Evolutionary conservation across 805 yeast genomes (phyloP).

Genomic region (Lachancea nothofagi): DNA sequence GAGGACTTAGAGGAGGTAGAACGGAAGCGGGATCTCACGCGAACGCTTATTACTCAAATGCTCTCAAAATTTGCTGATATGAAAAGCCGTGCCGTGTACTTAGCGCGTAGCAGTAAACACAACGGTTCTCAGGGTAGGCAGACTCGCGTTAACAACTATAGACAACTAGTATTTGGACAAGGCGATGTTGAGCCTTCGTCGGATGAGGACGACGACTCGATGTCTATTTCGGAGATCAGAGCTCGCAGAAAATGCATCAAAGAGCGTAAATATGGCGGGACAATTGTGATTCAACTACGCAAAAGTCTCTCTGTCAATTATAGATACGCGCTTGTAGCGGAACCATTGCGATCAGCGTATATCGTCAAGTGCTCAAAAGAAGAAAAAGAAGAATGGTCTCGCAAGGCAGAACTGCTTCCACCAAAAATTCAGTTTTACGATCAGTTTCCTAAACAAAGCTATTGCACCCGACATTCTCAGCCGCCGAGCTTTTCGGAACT

Average conservation of each 20-base stretch:
- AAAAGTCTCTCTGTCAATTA: slow-evolving; percentile 6
- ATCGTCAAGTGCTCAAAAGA: slow-evolving; percentile 18
- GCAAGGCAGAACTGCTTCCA: slow-evolving; percentile 3
- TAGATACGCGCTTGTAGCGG: slow-evolving; percentile 26
- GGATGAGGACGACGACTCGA: slow-evolving; percentile 29
- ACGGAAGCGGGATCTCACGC: slow-evolving; percentile 47
- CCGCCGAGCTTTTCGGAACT: slow-evolving; percentile 8
- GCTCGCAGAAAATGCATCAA: slow-evolving; percentile 12
- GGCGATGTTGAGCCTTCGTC: slow-evolving; percentile 22
- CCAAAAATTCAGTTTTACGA: slow-evolving; percentile 13
- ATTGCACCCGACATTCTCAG: slow-evolving; percentile 11
- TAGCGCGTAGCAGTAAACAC: slow-evolving; percentile 16
- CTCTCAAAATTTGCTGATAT: slow-evolving; percentile 27
- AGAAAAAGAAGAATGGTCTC: slow-evolving; percentile 22
- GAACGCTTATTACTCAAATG: slow-evolving; percentile 39
- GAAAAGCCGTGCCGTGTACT: slow-evolving; percentile 20
- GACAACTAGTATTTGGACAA: not conserved
- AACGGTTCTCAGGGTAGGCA: slow-evolving; percentile 4
- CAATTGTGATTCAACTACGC: slow-evolving; percentile 21
- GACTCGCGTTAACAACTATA: slow-evolving; percentile 1
- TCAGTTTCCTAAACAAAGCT: slow-evolving; percentile 16
- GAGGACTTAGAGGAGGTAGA: slow-evolving; percentile 46
- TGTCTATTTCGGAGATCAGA: slow-evolving; percentile 17
- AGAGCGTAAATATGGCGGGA: slow-evolving; percentile 18
- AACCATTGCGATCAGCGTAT: slow-evolving; percentile 28